Evolutionary conservation across 257 asterid species (phyloP).

Genomic region (Paulownia fortunei): DNA sequence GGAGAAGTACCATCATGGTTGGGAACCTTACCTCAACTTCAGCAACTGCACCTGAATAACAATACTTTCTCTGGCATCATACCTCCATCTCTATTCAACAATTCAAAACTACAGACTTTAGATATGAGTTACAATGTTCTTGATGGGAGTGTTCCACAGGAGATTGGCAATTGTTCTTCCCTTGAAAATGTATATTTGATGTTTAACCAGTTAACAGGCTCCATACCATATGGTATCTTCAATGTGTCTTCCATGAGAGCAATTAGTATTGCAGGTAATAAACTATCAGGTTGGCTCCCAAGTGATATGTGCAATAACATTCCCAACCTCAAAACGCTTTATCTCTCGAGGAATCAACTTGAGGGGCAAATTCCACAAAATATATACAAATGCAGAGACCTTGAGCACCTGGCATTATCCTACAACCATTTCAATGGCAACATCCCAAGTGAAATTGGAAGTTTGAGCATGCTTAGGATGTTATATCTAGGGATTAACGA

Average conservation of each 20-base stretch:
- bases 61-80: neutral
- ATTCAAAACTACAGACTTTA: neutral
- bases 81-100: neutral
- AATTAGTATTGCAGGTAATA: neutral
- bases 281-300: too few relatives aligned
- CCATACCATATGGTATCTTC: neutral
- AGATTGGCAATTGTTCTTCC: conserved; percentile 38
- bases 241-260: neutral
- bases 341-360: conserved; percentile 25
- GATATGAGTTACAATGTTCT: neutral
- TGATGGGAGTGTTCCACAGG: conserved; percentile 37
- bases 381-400: conserved; percentile 37
- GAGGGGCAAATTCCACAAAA: conserved; percentile 42
- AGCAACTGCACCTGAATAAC: neutral
- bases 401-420: conserved; percentile 35
- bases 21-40: conserved; percentile 18
- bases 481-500: conserved; percentile 25
- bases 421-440: conserved; percentile 40
- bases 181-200: neutral
- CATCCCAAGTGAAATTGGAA: conserved; percentile 36
- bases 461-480: conserved; percentile 16
- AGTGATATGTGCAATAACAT: neutral
- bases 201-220: neutral
- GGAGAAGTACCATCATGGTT: conserved; percentile 27
- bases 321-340: neutral